phyloP scores from a whole-genome alignment of 306 rosid genomes.

The Malus sieversii region DNA sequence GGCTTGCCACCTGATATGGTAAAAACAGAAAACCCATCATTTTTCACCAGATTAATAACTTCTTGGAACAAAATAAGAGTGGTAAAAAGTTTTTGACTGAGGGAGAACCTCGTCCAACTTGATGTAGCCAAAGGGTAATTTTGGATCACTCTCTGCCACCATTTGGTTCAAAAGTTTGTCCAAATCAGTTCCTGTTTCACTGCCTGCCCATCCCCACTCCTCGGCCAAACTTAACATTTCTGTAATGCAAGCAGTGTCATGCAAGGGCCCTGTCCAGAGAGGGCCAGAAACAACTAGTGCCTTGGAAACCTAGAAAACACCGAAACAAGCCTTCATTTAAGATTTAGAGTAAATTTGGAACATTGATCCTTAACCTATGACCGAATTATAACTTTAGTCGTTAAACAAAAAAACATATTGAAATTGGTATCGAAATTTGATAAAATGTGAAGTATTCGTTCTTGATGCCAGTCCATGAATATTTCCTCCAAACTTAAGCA shows the following conservation, averaged over 20 bases:
- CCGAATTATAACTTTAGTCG: no score
- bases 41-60: background rate
- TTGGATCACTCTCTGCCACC: conserved; percentile 89
- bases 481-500: no score
- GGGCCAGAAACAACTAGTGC: conserved; percentile 81
- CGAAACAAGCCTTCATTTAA: background rate
- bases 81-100: background rate
- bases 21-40: background rate
- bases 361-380: no score
- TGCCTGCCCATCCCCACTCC: conserved; percentile 75
- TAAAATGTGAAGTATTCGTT: no score
- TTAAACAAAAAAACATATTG: no score
- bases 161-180: conserved; percentile 67
- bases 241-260: conserved; percentile 45
- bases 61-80: conserved; percentile 6
- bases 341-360: background rate
- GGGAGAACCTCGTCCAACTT: conserved; percentile 76
- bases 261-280: conserved; percentile 97
- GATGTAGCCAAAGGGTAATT: conserved; percentile 74
- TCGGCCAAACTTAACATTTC: conserved; percentile 69
- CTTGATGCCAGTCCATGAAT: no score
- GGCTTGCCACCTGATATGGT: conserved; percentile 68
- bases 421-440: no score
- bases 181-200: conserved; percentile 50
- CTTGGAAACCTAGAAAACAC: conserved; percentile 43